Evolutionary conservation across 305 asterid genomes (phyloP).

Genomic region (Fraxinus xanthoxyloides): DNA sequence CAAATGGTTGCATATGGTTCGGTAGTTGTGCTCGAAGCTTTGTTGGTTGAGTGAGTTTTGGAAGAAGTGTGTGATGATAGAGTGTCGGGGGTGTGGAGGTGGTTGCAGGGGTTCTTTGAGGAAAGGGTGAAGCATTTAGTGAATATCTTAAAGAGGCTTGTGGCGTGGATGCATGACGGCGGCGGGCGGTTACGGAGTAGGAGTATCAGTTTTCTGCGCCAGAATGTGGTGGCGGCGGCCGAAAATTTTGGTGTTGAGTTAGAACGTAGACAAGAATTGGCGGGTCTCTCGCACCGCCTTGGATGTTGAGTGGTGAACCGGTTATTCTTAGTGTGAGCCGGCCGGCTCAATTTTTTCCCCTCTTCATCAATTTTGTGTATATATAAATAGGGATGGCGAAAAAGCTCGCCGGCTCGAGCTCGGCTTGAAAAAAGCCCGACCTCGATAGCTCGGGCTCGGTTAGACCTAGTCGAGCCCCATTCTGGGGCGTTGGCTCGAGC

Average conservation of each 20-base stretch:
- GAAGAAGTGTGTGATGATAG: slow-evolving; percentile 18
- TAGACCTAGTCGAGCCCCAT: too few species aligned
- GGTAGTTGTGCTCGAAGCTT: slow-evolving; percentile 43
- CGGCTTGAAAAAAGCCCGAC: too few species aligned
- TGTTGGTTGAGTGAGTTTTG: slow-evolving; percentile 34
- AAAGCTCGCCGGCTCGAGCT: too few species aligned
- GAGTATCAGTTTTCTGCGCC: neutral
- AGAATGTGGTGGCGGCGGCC: neutral
- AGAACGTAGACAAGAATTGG: neutral
- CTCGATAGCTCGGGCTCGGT: too few species aligned
- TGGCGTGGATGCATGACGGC: neutral
- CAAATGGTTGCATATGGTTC: slow-evolving; percentile 50
- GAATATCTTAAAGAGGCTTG: slow-evolving; percentile 5
- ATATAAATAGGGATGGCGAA: too few species aligned
- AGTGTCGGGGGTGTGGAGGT: slow-evolving; percentile 4
- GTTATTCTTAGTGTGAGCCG: neutral
- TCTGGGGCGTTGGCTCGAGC: too few species aligned
- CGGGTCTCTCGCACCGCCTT: neutral
- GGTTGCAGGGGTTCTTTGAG: slow-evolving; percentile 22
- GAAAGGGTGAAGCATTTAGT: slow-evolving; percentile 33
- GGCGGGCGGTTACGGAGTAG: slow-evolving; percentile 9
- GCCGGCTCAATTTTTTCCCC: neutral
- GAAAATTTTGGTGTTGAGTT: neutral
- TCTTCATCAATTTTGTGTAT: neutral
- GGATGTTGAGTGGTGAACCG: too few species aligned